phyloP scores from a whole-genome alignment of 2,329 filamentous ascomycete genomes.

The Fusarium phyllophilum region DNA sequence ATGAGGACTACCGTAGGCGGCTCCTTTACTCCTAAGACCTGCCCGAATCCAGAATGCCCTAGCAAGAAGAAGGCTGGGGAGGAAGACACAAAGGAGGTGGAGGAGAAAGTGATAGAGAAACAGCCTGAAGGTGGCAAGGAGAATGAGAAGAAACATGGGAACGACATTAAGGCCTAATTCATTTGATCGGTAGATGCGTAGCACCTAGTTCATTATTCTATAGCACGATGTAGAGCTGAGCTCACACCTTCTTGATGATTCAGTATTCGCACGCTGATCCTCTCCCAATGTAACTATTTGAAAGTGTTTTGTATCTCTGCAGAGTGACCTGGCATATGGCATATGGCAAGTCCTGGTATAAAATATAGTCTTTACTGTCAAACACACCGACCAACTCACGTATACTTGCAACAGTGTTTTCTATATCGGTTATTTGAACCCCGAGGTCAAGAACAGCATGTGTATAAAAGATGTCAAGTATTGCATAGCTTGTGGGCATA shows the following conservation, averaged over 20 bases:
- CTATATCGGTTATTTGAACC: background rate
- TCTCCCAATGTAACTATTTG: fast-evolving
- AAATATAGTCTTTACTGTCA: fast-evolving
- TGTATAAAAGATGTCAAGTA: background rate
- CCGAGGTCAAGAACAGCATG: background rate
- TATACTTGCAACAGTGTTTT: background rate
- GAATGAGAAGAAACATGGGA: background rate
- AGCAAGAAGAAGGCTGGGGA: background rate
- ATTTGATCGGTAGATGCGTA: too few relatives aligned
- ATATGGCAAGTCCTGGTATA: background rate
- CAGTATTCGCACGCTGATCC: background rate
- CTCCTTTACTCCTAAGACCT: background rate
- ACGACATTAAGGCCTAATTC: background rate
- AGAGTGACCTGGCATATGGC: background rate
- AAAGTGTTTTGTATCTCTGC: background rate
- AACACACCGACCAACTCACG: background rate
- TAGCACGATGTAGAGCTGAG: fast-evolving
- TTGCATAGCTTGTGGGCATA: background rate
- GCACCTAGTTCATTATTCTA: fast-evolving
- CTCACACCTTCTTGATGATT: background rate
- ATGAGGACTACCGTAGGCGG: background rate
- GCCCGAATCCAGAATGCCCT: background rate
- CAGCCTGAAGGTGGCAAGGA: background rate
- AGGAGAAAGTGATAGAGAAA: background rate
- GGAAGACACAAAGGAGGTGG: background rate